phyloP scores from a whole-genome alignment of 2,329 filamentous ascomycete species.

The Aureobasidium sp. region DNA sequence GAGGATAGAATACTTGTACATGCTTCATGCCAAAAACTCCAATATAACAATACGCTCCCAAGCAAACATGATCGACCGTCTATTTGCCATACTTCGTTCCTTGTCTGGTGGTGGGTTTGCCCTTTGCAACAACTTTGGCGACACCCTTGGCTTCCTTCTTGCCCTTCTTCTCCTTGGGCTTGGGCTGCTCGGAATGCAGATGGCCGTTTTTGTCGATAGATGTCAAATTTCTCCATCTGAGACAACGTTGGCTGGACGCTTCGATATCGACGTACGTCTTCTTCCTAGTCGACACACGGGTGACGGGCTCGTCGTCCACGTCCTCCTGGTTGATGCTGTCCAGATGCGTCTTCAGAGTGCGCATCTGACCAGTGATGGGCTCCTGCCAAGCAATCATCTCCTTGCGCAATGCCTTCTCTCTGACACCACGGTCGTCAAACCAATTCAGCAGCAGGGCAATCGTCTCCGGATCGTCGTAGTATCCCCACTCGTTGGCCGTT shows the following conservation, averaged over 20 bases:
- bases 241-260: constrained; percentile 50
- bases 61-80: background rate
- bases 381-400: constrained; percentile 72
- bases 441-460: constrained; percentile 76
- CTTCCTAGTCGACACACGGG: constrained; percentile 55
- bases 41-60: background rate
- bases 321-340: constrained; percentile 45
- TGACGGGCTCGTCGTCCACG: constrained; percentile 38
- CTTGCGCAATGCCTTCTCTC: constrained; percentile 81
- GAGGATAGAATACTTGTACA: constrained; percentile 5
- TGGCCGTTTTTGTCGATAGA: constrained; percentile 23
- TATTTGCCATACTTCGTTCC: constrained; percentile 14
- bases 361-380: constrained; percentile 72
- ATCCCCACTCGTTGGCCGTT: constrained; percentile 80
- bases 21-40: constrained; percentile 8
- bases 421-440: constrained; percentile 79
- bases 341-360: constrained; percentile 68
- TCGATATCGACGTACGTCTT: constrained; percentile 53
- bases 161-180: constrained; percentile 24
- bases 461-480: constrained; percentile 72
- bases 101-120: constrained; percentile 39
- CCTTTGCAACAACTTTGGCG: constrained; percentile 7
- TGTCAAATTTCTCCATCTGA: constrained; percentile 56
- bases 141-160: constrained; percentile 27
- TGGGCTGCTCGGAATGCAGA: constrained; percentile 24